Conservation (phyloP, 163 green algal genomes). For the Scenedesmus sp. region DNA sequence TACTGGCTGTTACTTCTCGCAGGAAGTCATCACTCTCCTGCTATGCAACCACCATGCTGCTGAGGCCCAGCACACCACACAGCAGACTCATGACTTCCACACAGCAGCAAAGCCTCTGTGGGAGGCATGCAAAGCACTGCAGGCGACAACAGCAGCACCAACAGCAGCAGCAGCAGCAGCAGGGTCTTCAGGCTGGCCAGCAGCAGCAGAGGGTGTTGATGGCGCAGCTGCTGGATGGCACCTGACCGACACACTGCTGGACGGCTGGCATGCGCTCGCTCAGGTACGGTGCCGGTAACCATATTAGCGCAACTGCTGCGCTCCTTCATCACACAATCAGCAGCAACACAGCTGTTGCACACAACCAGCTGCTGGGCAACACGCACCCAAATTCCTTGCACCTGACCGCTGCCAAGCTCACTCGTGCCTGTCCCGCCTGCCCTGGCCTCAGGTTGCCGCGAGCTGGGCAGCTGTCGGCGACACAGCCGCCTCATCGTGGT, state of each 20-base stretch:
- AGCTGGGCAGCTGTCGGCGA: background rate
- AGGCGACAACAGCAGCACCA: background rate
- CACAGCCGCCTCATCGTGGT: background rate
- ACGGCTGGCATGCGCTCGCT: background rate
- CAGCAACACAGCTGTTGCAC: no score
- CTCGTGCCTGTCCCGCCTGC: background rate
- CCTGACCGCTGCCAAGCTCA: no score
- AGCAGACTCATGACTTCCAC: constrained; percentile 12
- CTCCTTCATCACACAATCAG: no score
- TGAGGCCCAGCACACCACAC: constrained; percentile 20
- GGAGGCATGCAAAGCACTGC: background rate
- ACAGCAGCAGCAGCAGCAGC: background rate
- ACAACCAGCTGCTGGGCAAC: background rate
- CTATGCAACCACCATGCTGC: constrained; percentile 31
- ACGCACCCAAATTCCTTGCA: no score
- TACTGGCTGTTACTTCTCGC: background rate
- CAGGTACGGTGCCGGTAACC: background rate
- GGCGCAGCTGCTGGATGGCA: background rate
- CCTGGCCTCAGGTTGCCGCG: background rate
- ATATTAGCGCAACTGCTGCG: no score
- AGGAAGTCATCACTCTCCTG: constrained; percentile 24
- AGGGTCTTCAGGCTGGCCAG: background rate
- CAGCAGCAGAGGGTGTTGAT: background rate
- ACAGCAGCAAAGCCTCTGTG: background rate
- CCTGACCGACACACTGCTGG: background rate